A percentile compares a stretch with the other conserved stretches of the same genome.
Evolutionary conservation across 306 rosid species (phyloP).

Genomic region (Acacia acuminata): DNA sequence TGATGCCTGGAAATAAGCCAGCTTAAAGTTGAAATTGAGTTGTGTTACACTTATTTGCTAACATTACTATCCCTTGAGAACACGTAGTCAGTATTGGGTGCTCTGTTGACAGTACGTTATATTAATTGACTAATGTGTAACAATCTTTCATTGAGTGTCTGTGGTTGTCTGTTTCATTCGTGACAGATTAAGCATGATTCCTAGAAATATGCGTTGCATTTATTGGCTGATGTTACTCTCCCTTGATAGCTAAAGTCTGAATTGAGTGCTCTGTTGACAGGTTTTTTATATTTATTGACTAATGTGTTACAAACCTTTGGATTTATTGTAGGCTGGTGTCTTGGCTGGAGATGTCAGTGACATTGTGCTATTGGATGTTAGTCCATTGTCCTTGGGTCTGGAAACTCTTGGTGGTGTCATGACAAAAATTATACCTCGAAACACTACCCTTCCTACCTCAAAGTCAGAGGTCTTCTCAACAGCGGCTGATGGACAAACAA

Average conservation of each 20-base stretch:
- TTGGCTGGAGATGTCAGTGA: conserved; percentile 91
- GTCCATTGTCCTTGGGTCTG: conserved; percentile 79
- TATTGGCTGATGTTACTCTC: neutral
- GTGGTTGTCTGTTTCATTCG: too few species aligned
- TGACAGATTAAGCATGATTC: neutral
- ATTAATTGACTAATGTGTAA: neutral
- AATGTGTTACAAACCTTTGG: neutral
- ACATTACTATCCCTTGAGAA: neutral
- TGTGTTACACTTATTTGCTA: neutral
- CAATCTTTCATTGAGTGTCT: neutral
- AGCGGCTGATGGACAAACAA: conserved; percentile 95
- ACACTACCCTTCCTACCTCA: conserved; percentile 95
- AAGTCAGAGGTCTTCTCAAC: conserved; percentile 97
- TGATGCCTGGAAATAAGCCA: neutral
- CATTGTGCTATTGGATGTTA: conserved; percentile 87
- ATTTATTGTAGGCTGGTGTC: conserved; percentile 74
- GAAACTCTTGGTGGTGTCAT: conserved; percentile 95
- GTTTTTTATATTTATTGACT: neutral
- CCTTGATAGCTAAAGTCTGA: neutral
- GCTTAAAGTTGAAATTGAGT: neutral
- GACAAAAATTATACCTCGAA: conserved; percentile 95
- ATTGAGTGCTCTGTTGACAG: neutral
- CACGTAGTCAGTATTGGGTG: neutral
- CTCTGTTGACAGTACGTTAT: neutral
- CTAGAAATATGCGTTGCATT: neutral